phyloP scores from a whole-genome alignment of 345 rosid genomes.

The Populus davidiana region DNA sequence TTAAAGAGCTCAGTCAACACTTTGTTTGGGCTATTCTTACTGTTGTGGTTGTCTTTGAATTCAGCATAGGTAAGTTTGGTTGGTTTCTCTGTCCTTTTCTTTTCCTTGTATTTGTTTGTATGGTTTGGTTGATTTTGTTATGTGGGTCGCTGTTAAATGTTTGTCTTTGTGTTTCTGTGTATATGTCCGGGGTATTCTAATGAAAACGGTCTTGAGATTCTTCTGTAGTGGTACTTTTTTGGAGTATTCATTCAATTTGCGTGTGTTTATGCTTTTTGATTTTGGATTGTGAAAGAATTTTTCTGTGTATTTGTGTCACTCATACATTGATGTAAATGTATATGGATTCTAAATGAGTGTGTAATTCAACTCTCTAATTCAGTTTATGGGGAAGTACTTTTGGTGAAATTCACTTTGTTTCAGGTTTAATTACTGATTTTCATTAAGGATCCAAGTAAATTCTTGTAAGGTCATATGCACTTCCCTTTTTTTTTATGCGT shows the following conservation, averaged over 20 bases:
- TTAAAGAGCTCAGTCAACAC: conserved; percentile 57
- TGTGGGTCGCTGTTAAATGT: background rate
- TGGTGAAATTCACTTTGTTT: background rate
- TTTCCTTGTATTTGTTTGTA: background rate
- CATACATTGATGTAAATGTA: too few species aligned
- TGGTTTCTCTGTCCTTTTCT: background rate
- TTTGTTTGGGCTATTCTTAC: conserved; percentile 92
- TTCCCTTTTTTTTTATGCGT: background rate
- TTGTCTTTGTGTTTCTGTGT: too few species aligned
- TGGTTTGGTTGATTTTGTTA: background rate
- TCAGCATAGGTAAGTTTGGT: conserved; percentile 64
- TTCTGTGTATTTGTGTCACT: too few species aligned
- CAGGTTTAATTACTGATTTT: background rate
- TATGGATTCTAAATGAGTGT: too few species aligned
- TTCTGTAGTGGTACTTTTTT: too few species aligned
- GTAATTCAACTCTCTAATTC: background rate
- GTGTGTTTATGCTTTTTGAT: too few species aligned
- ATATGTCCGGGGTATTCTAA: too few species aligned
- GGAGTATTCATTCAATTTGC: too few species aligned
- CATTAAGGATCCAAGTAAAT: too few species aligned
- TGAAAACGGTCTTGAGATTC: too few species aligned
- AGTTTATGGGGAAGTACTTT: background rate
- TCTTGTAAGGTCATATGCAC: background rate
- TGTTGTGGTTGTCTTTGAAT: conserved; percentile 88
- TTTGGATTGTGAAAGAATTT: too few species aligned